Percentiles rank a stretch among this genome's conserved stretches.
Evolutionary conservation across 2,329 filamentous ascomycete species (phyloP).

Genomic region (Beauveria medogensis): DNA sequence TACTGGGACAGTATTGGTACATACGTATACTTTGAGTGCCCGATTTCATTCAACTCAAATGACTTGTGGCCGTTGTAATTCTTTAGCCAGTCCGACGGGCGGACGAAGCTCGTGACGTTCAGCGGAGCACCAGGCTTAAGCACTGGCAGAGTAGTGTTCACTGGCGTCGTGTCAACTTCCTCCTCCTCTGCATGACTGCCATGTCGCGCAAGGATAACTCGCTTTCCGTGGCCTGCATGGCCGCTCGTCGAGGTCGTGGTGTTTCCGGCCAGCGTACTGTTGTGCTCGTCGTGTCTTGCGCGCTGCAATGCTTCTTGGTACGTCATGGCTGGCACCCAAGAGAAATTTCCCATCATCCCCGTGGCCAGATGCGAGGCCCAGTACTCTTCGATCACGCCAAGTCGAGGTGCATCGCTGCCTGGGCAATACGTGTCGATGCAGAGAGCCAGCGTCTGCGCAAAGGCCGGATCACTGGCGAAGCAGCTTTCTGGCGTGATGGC

Average conservation of each 20-base stretch:
- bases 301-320: slow-evolving; percentile 21
- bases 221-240: not conserved
- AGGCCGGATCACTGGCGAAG: slow-evolving; percentile 21
- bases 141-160: slow-evolving; percentile 17
- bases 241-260: not conserved
- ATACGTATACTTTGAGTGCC: slow-evolving; percentile 19
- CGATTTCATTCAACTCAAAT: slow-evolving; percentile 38
- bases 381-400: slow-evolving; percentile 18
- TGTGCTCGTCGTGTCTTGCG: slow-evolving; percentile 17
- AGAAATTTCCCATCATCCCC: slow-evolving; percentile 17
- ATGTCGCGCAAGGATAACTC: slow-evolving; percentile 12
- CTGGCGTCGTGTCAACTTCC: slow-evolving; percentile 7
- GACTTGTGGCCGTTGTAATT: slow-evolving; percentile 45
- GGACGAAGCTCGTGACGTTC: slow-evolving; percentile 25
- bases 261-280: not conserved
- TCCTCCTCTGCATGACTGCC: slow-evolving; percentile 2
- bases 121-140: slow-evolving; percentile 19
- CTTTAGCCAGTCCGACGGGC: slow-evolving; percentile 21
- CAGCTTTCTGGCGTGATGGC: slow-evolving; percentile 20
- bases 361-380: slow-evolving; percentile 23
- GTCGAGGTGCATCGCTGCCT: slow-evolving; percentile 14
- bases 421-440: slow-evolving; percentile 27
- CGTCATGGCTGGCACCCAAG: slow-evolving; percentile 19
- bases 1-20: not conserved
- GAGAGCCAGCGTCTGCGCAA: slow-evolving; percentile 25